A percentile compares a stretch with the other conserved stretches of the same genome.
Evolutionary conservation across 441 rosid species (phyloP).

Genomic region (Aquilaria agallochum): DNA sequence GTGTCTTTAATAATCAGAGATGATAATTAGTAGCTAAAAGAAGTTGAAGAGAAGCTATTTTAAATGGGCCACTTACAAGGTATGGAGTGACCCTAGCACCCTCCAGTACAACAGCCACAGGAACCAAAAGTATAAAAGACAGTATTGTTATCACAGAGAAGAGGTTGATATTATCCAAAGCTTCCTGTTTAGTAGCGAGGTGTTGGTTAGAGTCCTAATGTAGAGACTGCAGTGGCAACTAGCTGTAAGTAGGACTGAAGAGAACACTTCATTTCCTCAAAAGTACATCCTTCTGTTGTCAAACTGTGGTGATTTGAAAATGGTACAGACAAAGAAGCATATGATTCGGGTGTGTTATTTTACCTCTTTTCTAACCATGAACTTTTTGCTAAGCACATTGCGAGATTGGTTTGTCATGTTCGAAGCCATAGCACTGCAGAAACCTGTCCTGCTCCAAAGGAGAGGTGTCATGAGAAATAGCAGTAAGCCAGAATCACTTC

Average conservation of each 20-base stretch:
- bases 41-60: background rate
- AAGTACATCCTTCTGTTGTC: no score
- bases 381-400: constrained; percentile 55
- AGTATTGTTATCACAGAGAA: constrained; percentile 58
- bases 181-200: constrained; percentile 29
- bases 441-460: constrained; percentile 45
- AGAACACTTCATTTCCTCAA: no score
- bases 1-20: no score
- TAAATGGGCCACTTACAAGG: constrained; percentile 36
- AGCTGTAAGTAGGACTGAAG: no score
- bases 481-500: background rate
- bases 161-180: constrained; percentile 65
- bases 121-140: constrained; percentile 49
- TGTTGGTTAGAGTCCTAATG: background rate
- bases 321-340: background rate
- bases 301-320: background rate
- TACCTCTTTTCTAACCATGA: constrained; percentile 50
- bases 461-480: constrained; percentile 7
- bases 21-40: no score
- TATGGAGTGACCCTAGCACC: constrained; percentile 49
- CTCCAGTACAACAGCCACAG: constrained; percentile 43
- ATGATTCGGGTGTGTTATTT: background rate
- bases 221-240: background rate
- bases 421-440: constrained; percentile 68
- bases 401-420: constrained; percentile 69